Evolutionary conservation across 495 filamentous ascomycete species (phyloP).

Genomic region (Xylaria sp.): DNA sequence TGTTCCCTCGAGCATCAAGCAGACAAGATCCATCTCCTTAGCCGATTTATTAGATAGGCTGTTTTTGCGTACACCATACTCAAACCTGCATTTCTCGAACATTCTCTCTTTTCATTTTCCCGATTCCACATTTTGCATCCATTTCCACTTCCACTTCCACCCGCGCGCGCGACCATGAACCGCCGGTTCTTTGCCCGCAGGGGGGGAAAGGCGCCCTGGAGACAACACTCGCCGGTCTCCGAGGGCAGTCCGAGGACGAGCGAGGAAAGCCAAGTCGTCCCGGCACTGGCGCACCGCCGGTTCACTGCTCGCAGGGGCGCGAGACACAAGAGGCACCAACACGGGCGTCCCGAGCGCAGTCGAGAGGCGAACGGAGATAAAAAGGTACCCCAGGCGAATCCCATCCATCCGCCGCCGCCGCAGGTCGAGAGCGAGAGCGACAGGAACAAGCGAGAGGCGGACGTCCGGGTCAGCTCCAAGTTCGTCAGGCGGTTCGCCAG

Average conservation of each 20-base stretch:
- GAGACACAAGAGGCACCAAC: neutral
- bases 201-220: neutral
- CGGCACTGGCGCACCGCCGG: neutral
- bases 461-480: neutral
- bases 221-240: neutral
- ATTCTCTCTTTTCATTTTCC: neutral
- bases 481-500: neutral
- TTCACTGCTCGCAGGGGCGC: neutral
- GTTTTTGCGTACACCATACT: neutral
- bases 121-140: neutral
- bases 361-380: neutral
- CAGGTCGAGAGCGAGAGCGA: neutral
- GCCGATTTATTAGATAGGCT: constrained; percentile 10
- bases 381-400: neutral
- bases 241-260: neutral
- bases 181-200: neutral
- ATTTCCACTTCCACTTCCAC: neutral
- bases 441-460: constrained; percentile 1
- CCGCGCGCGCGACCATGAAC: too few species aligned
- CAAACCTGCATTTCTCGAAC: neutral
- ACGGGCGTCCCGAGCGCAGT: neutral
- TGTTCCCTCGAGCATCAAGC: neutral
- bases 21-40: neutral
- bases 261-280: neutral
- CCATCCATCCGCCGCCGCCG: neutral